Base-by-base conservation (phyloP, 202 grass and related monocot genomes). In the Carex sylvatica region DNA sequence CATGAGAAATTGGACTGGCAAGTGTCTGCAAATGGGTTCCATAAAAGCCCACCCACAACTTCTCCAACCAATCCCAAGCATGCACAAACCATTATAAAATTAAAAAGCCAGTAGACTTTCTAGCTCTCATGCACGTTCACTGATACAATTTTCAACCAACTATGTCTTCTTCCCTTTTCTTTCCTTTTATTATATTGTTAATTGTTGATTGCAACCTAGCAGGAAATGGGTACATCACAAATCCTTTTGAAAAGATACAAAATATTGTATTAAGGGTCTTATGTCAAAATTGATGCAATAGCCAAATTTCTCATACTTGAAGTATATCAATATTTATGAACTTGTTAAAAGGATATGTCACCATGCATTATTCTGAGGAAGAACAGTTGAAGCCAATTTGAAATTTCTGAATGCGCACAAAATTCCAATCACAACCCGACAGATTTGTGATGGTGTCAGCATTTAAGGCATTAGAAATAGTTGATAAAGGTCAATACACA, bases 141-240 rank as follows among this genome's bases (percentile, higher is more conserved):
- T n/a, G n/a, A 24, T 63, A 64, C 78, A 47, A 81, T 81, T 62
- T 78, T 81, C 78, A 81, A 81, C 49, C 58, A 7, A 68, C 8
- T 67, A 23, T 75, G 66, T 66, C 79, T 81, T 24, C 38, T 53
- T 19, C 0, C 38, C 38, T 40, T 67, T 65, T 31, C 38, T 52
- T 67, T 47, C 28, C 36, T 38, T 44, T 60, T 40, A 47, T 26
- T 61, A 24, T 73, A 49, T 53, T 74, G 3, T 72, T 4, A 16
- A 56, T 56, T 14, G 13, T 16, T 56, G 16, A 16, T 56, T 18
- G 53, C n/a, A 22, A 20, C 44, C 9, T 61, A 22, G 1, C 20
- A 54, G 49, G 13, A 75, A 71, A 72, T 47, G 36, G 65, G 40
- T 72, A 13, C 72, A 75, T 55, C 49, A 75, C 49, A 24, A 26